Conservation (phyloP, 2,329 filamentous ascomycete species). For the Orbilia ellipsospora region DNA sequence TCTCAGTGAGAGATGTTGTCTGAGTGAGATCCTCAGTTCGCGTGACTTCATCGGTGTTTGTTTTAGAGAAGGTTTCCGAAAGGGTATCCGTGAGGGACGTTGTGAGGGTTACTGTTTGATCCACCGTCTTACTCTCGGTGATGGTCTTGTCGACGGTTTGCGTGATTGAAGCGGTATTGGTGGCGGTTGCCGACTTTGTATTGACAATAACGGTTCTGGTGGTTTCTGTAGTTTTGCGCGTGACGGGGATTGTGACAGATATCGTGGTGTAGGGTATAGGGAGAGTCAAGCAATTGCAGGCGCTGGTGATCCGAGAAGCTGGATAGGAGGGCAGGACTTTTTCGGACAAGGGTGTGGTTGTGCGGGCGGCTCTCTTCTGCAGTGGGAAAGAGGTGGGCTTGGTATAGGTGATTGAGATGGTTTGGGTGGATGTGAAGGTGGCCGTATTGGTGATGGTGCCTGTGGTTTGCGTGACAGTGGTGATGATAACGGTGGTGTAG, state of each 20-base stretch:
- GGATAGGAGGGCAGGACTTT: conserved; percentile 26
- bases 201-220: conserved; percentile 10
- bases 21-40: conserved; percentile 21
- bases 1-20: conserved; percentile 29
- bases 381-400: conserved; percentile 3
- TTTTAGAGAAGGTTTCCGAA: conserved; percentile 11
- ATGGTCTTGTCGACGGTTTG: conserved; percentile 8
- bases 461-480: conserved; percentile 5
- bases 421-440: conserved; percentile 23
- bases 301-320: conserved; percentile 34
- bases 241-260: too few relatives aligned
- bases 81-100: conserved; percentile 14
- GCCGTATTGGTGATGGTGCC: conserved; percentile 14
- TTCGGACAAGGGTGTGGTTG: conserved; percentile 18
- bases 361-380: conserved; percentile 10
- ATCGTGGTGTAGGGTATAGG: conserved; percentile 10
- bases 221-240: too few relatives aligned
- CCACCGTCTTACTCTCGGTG: conserved; percentile 14
- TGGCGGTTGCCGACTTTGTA: conserved; percentile 3
- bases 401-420: conserved; percentile 1
- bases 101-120: too few relatives aligned
- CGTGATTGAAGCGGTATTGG: conserved; percentile 2
- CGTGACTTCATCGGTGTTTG: background rate
- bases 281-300: conserved; percentile 25
- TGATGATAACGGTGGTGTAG: conserved; percentile 15